Conservation (phyloP, 176 grass and related monocot genomes). For the Aegilops sharonensis region DNA sequence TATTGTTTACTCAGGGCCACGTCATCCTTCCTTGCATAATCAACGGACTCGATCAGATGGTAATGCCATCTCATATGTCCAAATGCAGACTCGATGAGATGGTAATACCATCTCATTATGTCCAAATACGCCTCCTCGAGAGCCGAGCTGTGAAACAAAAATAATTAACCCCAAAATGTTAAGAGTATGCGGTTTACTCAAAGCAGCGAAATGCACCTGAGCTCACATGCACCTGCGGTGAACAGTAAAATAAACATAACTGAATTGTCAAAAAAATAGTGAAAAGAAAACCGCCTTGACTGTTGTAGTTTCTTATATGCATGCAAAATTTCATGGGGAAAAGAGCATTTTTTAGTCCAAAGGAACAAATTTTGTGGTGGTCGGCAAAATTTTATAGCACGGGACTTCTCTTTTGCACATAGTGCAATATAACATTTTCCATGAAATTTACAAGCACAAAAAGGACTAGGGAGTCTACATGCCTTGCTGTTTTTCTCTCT, state of each 20-base stretch:
- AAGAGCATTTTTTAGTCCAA: no score
- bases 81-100: background rate
- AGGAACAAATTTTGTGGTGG: no score
- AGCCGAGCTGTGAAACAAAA: background rate
- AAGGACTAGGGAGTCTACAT: background rate
- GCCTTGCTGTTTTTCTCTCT: background rate
- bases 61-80: background rate
- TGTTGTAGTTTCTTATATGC: background rate
- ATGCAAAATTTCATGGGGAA: background rate
- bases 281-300: background rate
- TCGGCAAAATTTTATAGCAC: background rate
- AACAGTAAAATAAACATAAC: background rate
- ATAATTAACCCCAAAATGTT: background rate
- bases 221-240: background rate
- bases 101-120: background rate
- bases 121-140: background rate
- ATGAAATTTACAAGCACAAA: background rate
- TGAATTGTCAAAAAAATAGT: background rate
- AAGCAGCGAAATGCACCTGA: background rate
- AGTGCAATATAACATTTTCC: background rate
- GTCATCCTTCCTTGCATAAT: background rate
- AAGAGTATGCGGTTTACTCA: background rate
- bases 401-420: background rate
- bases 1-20: background rate
- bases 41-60: background rate